phyloP scores from a whole-genome alignment of 768 basidiomycete species.

The Lepiota venenata region DNA sequence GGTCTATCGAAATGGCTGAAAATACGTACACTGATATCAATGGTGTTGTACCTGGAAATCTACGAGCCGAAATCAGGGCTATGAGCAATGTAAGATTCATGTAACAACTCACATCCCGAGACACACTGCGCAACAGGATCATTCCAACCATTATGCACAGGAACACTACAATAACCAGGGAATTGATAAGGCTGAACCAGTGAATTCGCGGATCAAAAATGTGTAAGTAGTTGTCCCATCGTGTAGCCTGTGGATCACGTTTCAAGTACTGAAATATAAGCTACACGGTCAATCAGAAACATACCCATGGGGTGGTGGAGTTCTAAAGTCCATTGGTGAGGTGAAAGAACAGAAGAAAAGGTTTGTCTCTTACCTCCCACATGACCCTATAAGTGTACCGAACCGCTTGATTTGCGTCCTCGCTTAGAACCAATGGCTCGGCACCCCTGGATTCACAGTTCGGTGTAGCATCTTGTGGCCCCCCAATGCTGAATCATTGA shows the following conservation, averaged over 20 bases:
- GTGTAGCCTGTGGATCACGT: slow-evolving; percentile 60
- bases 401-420: slow-evolving; percentile 57
- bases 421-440: slow-evolving; percentile 55
- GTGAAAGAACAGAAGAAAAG: neutral
- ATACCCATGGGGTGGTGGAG: slow-evolving; percentile 84
- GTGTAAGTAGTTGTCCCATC: slow-evolving; percentile 96
- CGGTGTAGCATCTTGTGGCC: slow-evolving; percentile 43
- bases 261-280: neutral
- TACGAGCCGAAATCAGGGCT: slow-evolving; percentile 27
- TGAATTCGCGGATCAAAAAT: slow-evolving; percentile 94
- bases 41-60: slow-evolving; percentile 93
- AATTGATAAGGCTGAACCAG: slow-evolving; percentile 95
- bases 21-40: slow-evolving; percentile 75
- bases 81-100: neutral
- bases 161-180: slow-evolving; percentile 87
- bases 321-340: slow-evolving; percentile 39
- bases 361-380: slow-evolving; percentile 63
- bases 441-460: slow-evolving; percentile 48
- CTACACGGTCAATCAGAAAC: neutral
- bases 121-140: slow-evolving; percentile 82
- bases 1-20: neutral
- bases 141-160: slow-evolving; percentile 92
- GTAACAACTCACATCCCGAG: slow-evolving; percentile 67
- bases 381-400: slow-evolving; percentile 86
- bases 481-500: slow-evolving; percentile 51